Conservation (phyloP, 176 grass and related monocot genomes). For the Phoenix dactylifera region DNA sequence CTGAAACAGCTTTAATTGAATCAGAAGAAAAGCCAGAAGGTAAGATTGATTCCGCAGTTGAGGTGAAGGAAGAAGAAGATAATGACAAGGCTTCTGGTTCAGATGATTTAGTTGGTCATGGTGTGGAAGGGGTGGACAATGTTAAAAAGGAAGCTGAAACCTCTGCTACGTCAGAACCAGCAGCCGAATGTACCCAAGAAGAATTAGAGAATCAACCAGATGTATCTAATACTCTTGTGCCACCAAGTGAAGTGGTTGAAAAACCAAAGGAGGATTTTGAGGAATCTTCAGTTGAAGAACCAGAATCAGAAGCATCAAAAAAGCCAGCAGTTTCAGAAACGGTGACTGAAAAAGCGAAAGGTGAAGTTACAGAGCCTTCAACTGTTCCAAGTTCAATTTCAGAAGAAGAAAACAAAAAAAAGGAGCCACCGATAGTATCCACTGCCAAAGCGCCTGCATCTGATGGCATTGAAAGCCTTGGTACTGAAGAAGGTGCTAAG, state of each 20-base stretch:
- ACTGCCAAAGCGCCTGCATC: not conserved
- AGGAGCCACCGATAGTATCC: not conserved
- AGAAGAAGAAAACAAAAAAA: not conserved
- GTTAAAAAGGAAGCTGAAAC: not conserved
- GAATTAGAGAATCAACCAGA: not conserved
- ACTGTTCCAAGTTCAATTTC: not conserved
- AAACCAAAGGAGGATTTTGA: constrained; percentile 2
- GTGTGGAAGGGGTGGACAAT: not conserved
- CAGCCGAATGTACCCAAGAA: not conserved
- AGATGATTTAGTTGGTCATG: not conserved
- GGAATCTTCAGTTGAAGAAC: constrained; percentile 9
- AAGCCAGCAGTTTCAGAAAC: constrained; percentile 1
- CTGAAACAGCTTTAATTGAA: not conserved
- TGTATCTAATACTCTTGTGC: not conserved
- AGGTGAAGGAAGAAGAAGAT: not conserved
- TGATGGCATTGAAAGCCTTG: not conserved
- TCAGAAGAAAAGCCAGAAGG: not conserved
- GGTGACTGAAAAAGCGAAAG: too few relatives aligned
- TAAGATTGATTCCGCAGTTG: not conserved
- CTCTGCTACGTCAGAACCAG: not conserved
- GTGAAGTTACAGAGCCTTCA: too few relatives aligned
- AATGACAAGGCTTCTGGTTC: not conserved
- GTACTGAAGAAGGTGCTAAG: not conserved
- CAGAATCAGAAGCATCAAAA: constrained; percentile 9
- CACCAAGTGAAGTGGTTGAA: not conserved